Base-by-base conservation (phyloP, 805 yeast species). In the Suhomyces vadensis region DNA sequence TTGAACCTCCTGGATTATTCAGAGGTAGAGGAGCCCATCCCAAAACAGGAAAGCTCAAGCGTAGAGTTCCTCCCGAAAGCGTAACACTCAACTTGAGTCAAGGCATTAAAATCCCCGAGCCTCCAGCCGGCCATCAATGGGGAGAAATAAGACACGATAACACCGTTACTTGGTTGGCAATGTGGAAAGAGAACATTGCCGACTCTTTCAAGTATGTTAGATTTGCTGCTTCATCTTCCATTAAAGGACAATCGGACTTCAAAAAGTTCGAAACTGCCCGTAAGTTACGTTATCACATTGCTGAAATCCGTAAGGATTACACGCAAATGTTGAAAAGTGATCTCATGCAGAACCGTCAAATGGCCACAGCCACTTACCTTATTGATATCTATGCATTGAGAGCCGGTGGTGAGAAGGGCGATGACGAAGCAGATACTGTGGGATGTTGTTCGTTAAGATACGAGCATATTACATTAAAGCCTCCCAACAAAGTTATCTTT, bases 21-120 rank as follows among this genome's bases (percentile, higher is more conserved):
- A 77, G 97, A 64, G 99, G 98, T 35, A 86, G 98, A 64, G 98
- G 97, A 58, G 90, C 92, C 0, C 98, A 91, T 63, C 98, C 98
- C 13, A 89, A 87, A 63, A 91, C 97, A 1, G 99, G 99, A 35
- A 87, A 85, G 60, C 67, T 90, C 45, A 92, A 92, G 62, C 79
- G 84, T 56, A 77, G 99, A 51, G 96, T 92, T 11, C 64, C 64
- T 42, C 97, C 99, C 1, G 97, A 92, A 66, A 94, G 88, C 56
- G 85, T 92, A 36, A 85, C 92, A 0, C 69, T 92, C 48, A 92
- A 92, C 61, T 71, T 92, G 48, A 84, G 96, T 44, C 74, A 76
- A 52, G 87, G 77, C 14, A 86, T 83, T 0, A 73, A 77, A 14
- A 70, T 89, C 2, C 98, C 99, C 2, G 74, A 71, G 4, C 86